These are phyloP conservation scores for Podila epigama DNA, from an alignment of 192 early-diverging fungal genomes.

Conservation along the genomic window DNA sequence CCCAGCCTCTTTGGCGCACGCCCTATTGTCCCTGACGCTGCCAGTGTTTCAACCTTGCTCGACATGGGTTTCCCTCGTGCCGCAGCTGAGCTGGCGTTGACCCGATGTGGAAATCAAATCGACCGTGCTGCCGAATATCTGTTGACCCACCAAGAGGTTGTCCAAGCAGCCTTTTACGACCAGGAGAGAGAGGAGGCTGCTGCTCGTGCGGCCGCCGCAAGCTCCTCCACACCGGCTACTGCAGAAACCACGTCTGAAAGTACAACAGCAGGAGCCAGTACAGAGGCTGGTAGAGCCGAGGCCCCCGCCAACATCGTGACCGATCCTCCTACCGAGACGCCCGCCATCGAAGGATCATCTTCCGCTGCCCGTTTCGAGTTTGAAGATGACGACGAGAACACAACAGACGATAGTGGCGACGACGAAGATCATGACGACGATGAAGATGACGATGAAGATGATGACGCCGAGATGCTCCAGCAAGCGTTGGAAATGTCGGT, in stretches of 20 bases:
- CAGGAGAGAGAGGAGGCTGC: constrained; percentile 47
- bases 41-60: constrained; percentile 71
- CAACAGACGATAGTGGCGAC: constrained; percentile 37
- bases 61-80: constrained; percentile 89
- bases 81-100: constrained; percentile 81
- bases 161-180: constrained; percentile 46
- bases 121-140: constrained; percentile 87
- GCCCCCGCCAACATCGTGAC: too few relatives aligned
- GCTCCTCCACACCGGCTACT: constrained; percentile 40
- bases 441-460: constrained; percentile 39
- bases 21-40: constrained; percentile 65
- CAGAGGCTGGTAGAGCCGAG: too few relatives aligned
- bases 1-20: constrained; percentile 49
- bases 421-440: constrained; percentile 31
- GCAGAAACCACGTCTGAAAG: too few relatives aligned
- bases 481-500: constrained; percentile 42
- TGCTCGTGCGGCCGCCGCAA: constrained; percentile 52
- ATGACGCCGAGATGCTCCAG: constrained; percentile 47
- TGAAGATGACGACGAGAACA: constrained; percentile 28
- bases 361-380: background rate
- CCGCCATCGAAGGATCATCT: constrained; percentile 2
- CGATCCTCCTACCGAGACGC: background rate
- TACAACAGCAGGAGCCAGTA: too few relatives aligned
- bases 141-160: constrained; percentile 72
- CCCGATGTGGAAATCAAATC: constrained; percentile 79